Evolutionary conservation across 2,329 filamentous ascomycete species (phyloP), one percentile per base, ranked within the genome.

Genomic region (Sclerotinia trifoliorum): DNA sequence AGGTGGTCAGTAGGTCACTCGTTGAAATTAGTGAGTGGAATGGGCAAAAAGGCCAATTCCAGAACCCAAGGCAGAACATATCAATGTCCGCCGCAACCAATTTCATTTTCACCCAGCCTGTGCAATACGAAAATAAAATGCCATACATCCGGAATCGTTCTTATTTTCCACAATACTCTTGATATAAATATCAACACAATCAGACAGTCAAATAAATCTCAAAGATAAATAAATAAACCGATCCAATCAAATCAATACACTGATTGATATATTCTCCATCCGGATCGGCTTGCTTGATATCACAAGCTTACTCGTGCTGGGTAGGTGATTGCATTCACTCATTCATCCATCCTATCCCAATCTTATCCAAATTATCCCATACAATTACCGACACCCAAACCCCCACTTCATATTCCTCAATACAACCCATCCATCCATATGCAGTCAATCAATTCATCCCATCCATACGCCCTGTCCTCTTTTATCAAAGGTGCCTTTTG

Each of bases 351-450:
- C 54, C 29, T 19, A 21, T 56, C 32, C 32, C 11, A 11, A 26
- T 57, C 35, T 29, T 29, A 15, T 52, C 49, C 49, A 15, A 15
- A 39, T 32, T 56, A 39, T 42, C 26, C 55, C 32, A 2, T 42
- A 24, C 32, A 56, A 24, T 57, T 57, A 26, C 24, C 39, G 11
- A 15, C 19, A 35, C 13, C 35, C 24, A 17, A 57, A 57, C 55
- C 55, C 55, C 55, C 55, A 57, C 55, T 39, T 57, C 32, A 57
- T 39, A 57, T 57, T 57, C 39, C 54, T 57, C 54, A 57, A 39
- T 42, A 42, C 54, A 57, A 42, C 15, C 21, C 21, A 39, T 21
- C 21, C 21, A 39, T 21, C 29, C 29, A 35, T 6, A 57, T 39
- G 54, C 54, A 24, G 13, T 42, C 32, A 57, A 24, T 57, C 21